phyloP scores from a whole-genome alignment of 768 basidiomycete genomes.

The Lactarius vividus region DNA sequence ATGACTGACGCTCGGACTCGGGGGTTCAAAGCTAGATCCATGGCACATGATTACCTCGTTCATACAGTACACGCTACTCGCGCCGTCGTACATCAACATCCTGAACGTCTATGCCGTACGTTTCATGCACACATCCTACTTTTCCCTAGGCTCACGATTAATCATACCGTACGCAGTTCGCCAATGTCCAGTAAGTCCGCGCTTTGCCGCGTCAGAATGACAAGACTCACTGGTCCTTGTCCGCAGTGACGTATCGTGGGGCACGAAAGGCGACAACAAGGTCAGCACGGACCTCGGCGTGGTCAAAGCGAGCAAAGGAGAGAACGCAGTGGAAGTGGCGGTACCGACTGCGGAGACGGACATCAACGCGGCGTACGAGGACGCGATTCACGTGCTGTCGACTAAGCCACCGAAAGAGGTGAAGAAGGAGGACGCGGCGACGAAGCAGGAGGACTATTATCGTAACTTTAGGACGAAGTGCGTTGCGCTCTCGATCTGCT shows the following conservation, averaged over 20 bases:
- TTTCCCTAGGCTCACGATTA: neutral
- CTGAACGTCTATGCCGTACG: conserved; percentile 85
- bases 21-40: conserved; percentile 69
- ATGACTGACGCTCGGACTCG: neutral
- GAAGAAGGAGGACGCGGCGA: conserved; percentile 54
- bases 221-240: conserved; percentile 5
- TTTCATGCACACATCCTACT: conserved; percentile 2
- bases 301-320: conserved; percentile 60
- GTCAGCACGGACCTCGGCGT: conserved; percentile 82
- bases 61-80: conserved; percentile 87
- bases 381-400: conserved; percentile 78
- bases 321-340: conserved; percentile 82
- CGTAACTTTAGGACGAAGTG: conserved; percentile 85
- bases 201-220: neutral
- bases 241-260: conserved; percentile 84
- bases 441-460: conserved; percentile 84
- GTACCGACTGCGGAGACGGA: conserved; percentile 88
- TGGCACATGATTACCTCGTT: conserved; percentile 99
- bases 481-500: conserved; percentile 42
- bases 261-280: conserved; percentile 93
- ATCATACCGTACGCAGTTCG: conserved; percentile 48
- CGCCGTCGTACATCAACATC: conserved; percentile 91
- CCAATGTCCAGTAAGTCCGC: conserved; percentile 63
- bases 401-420: conserved; percentile 77
- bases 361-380: conserved; percentile 86